These are phyloP conservation scores for Ophiocordyceps camponoti-leonardi DNA, from an alignment of 2,329 filamentous ascomycete species.

Conservation along the genomic window DNA sequence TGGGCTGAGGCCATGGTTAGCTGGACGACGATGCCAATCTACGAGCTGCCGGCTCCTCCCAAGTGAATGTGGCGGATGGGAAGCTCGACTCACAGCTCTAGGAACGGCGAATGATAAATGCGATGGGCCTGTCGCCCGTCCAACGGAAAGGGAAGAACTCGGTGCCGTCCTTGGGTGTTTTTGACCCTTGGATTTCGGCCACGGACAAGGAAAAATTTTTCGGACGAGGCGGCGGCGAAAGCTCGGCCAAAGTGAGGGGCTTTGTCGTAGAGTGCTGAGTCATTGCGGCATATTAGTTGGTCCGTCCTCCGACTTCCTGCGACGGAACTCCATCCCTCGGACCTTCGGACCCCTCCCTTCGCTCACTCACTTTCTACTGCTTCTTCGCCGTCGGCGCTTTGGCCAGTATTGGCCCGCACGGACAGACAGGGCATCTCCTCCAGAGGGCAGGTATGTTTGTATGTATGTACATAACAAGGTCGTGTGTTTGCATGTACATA, in stretches of 20 bases:
- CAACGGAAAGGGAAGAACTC: constrained; percentile 32
- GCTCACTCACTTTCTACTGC: background rate
- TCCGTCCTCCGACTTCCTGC: background rate
- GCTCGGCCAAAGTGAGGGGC: background rate
- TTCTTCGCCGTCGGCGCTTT: background rate
- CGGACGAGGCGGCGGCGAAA: constrained; percentile 6
- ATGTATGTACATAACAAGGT: too few species aligned
- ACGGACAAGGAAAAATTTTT: constrained; percentile 21
- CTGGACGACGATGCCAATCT: constrained; percentile 1
- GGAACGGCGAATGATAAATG: constrained; percentile 25
- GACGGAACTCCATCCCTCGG: too few species aligned
- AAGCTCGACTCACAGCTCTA: constrained; percentile 8
- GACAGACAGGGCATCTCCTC: background rate
- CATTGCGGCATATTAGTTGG: background rate
- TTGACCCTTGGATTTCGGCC: constrained; percentile 10
- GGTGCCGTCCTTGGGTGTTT: constrained; percentile 16
- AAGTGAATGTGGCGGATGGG: constrained; percentile 2
- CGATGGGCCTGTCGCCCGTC: constrained; percentile 18
- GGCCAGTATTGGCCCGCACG: background rate
- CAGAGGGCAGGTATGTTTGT: background rate
- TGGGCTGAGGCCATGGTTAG: constrained; percentile 8
- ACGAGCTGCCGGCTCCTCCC: background rate
- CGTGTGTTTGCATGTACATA: background rate
- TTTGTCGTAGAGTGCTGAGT: background rate
- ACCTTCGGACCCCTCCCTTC: background rate